These are phyloP conservation scores for Aspergillus cristatus DNA, from an alignment of 495 filamentous ascomycete genomes.

Conservation along the genomic window DNA sequence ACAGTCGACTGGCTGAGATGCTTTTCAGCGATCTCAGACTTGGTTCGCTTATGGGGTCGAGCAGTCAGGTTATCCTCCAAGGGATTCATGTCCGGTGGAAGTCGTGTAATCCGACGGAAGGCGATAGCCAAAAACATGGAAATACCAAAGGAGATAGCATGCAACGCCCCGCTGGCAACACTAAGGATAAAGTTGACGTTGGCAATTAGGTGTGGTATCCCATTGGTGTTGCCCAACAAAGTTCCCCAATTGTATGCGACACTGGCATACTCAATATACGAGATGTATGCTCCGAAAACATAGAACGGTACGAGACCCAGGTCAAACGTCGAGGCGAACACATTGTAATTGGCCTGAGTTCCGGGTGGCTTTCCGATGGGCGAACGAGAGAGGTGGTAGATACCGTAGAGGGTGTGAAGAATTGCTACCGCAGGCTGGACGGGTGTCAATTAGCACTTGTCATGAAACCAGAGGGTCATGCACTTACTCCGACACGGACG, in stretches of 20 bases:
- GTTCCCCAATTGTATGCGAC: conserved; percentile 51
- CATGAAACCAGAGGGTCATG: background rate
- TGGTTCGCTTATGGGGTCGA: conserved; percentile 65
- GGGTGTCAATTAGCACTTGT: background rate
- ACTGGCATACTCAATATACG: conserved; percentile 33
- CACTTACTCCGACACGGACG: conserved; percentile 63
- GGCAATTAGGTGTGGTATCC: conserved; percentile 44
- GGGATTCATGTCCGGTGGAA: conserved; percentile 90
- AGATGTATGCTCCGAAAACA: conserved; percentile 56
- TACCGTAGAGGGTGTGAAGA: conserved; percentile 60
- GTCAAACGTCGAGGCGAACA: conserved; percentile 69
- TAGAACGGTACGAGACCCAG: conserved; percentile 66
- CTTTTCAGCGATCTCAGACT: conserved; percentile 56
- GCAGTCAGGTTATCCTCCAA: conserved; percentile 79
- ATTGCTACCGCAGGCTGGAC: conserved; percentile 60
- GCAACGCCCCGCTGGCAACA: conserved; percentile 51
- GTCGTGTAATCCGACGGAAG: conserved; percentile 67
- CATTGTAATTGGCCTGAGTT: conserved; percentile 74
- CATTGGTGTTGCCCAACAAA: conserved; percentile 39
- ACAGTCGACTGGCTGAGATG: conserved; percentile 43
- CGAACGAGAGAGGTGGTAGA: conserved; percentile 65
- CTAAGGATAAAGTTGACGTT: conserved; percentile 55
- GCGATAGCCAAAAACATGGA: conserved; percentile 62
- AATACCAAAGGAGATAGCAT: conserved; percentile 58
- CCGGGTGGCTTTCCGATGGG: conserved; percentile 58